Evolutionary conservation across 805 yeast species (phyloP), one percentile per base, ranked within the genome.

Genomic region (Starmerella apis): DNA sequence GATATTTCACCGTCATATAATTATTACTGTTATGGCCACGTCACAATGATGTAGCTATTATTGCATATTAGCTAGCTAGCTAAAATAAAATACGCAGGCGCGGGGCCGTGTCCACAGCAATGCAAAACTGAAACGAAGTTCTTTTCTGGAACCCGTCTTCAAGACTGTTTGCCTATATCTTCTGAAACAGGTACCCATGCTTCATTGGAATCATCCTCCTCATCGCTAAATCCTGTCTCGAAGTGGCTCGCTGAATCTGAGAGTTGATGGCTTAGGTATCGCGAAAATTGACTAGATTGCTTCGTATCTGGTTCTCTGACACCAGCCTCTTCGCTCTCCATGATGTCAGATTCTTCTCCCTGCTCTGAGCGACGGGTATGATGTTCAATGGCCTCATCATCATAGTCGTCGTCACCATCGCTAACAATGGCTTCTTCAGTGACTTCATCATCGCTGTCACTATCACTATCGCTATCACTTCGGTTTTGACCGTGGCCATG

Each of bases 231-330:
- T 4, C 46, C 77, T 63, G 68, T 10, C 41, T 43, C 48, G 18
- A 20, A 72, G 61, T 66, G 73, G 60, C 67, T 32, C 30, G 30
- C 46, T 19, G 42, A 23, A 39, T 30, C 36, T 44, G 47, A 18
- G 64, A 85, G 73, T 61, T 83, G 86, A 63, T 79, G 86, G 4
- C 86, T 75, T 79, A 84, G 80, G 62, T 83, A 84, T 52, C 81
- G 71, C n/a, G 82, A 73, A 60, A 80, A 79, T 62, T 78, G 80
- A 57, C 75, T 80, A 36, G 44, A 44, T 18, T 47, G 23, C 23
- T 38, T 44, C 24, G 37, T n/a, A 11, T 47, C 36, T 4, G 22
- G 18, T 19, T 24, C 39, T 24, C 9, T 32, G n/a, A 9, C 16
- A 10, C 14, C 28, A 4, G 43, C 28, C n/a, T 32, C 38, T 13